These are phyloP conservation scores for Dimargaris cristalligena DNA, from an alignment of 192 early-diverging fungal genomes.

Conservation along the genomic window DNA sequence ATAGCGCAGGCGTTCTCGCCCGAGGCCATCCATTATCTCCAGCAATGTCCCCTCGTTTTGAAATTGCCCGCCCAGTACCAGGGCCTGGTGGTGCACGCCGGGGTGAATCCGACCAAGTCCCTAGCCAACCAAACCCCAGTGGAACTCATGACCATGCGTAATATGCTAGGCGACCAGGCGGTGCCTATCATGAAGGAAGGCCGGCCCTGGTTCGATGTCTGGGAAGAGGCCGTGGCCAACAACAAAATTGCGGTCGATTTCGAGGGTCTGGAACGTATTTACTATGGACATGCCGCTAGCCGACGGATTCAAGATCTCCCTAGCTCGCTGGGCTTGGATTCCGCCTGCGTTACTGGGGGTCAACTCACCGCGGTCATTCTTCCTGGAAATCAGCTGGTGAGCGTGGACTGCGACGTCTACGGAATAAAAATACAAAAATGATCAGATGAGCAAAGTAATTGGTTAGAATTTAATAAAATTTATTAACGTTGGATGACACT, in stretches of 20 bases:
- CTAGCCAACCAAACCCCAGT: slow-evolving; percentile 35
- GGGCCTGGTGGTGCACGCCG: slow-evolving; percentile 48
- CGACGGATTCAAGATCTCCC: slow-evolving; percentile 33
- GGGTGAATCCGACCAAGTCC: slow-evolving; percentile 32
- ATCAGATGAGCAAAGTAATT: too few species aligned
- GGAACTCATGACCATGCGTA: slow-evolving; percentile 40
- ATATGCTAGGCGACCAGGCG: slow-evolving; percentile 15
- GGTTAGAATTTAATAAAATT: too few species aligned
- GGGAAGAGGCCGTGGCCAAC: slow-evolving; percentile 28
- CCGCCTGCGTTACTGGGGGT: slow-evolving; percentile 50
- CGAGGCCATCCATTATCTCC: slow-evolving; percentile 33
- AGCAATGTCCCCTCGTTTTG: slow-evolving; percentile 34
- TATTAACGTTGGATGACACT: too few species aligned
- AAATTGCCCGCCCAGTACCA: slow-evolving; percentile 24
- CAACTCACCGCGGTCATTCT: slow-evolving; percentile 39
- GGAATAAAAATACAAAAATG: too few species aligned
- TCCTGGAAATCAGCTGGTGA: slow-evolving; percentile 18
- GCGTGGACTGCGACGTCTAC: slow-evolving; percentile 17
- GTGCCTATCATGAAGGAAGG: slow-evolving; percentile 13
- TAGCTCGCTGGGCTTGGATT: slow-evolving; percentile 45
- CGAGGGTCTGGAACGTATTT: slow-evolving; percentile 22
- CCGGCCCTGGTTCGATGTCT: slow-evolving; percentile 21
- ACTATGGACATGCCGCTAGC: slow-evolving; percentile 55
- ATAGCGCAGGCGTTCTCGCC: slow-evolving; percentile 25
- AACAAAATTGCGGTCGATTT: slow-evolving; percentile 9